Percentiles rank a stretch among this genome's conserved stretches.
These are phyloP conservation scores for Tagetes erecta DNA, from an alignment of 129 eudicot species.

Conservation along the genomic window DNA sequence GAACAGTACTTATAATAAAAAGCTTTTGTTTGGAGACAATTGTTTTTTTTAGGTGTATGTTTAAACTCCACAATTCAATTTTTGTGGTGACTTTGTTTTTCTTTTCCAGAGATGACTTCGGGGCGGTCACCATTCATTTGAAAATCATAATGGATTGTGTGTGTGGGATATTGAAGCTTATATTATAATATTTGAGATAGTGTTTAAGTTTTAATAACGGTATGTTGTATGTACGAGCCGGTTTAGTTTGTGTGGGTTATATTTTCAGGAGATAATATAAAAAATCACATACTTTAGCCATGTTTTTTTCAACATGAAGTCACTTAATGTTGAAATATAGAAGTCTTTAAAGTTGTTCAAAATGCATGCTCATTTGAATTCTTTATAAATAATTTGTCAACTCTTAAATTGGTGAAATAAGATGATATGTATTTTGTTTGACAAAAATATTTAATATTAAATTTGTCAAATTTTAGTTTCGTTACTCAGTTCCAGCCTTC, in stretches of 20 bases:
- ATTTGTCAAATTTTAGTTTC: no score
- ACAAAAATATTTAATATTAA: no score
- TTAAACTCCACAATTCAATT: conserved; percentile 5
- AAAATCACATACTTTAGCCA: no score
- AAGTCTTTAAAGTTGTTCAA: no score
- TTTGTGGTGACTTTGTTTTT: conserved; percentile 30
- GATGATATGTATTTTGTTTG: no score
- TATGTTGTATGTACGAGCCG: background rate
- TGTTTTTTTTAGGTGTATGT: conserved; percentile 27
- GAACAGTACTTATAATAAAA: conserved; percentile 78
- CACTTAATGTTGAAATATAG: no score
- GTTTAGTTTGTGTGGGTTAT: background rate
- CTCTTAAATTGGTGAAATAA: no score
- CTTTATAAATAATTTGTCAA: no score
- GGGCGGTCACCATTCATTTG: conserved; percentile 30
- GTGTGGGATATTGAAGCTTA: conserved; percentile 24
- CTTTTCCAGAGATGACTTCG: conserved; percentile 24
- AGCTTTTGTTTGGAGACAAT: background rate
- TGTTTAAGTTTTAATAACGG: background rate
- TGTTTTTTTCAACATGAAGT: no score
- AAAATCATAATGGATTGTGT: conserved; percentile 13
- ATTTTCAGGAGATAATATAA: no score
- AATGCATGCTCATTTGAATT: no score
- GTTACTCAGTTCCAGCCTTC: background rate
- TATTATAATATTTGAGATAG: background rate